Percentiles rank a stretch among this genome's conserved stretches.
phyloP scores from a whole-genome alignment of 192 early-diverging fungal species.

The Blastocladiella britannica region DNA sequence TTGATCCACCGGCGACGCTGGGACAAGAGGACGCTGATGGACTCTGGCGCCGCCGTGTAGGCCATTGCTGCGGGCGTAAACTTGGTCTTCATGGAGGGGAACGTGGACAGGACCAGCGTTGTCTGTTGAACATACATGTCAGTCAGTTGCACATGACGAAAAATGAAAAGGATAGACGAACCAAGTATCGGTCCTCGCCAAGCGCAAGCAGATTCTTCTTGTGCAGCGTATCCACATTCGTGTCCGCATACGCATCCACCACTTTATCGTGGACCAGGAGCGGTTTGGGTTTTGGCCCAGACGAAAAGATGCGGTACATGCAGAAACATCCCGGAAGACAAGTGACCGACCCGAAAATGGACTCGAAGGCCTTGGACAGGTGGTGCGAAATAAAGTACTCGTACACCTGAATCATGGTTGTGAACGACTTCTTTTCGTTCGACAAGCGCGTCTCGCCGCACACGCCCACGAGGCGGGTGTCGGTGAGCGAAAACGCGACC shows the following conservation, averaged over 20 bases:
- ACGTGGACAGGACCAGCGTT: constrained; percentile 82
- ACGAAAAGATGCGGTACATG: constrained; percentile 90
- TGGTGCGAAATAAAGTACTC: constrained; percentile 98
- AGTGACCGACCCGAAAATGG: constrained; percentile 87
- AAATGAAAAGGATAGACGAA: too few species aligned
- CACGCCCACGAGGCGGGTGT: constrained; percentile 76
- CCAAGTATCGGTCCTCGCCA: constrained; percentile 96
- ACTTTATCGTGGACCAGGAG: constrained; percentile 72
- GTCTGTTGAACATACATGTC: too few species aligned
- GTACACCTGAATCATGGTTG: constrained; percentile 97
- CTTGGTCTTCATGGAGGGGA: constrained; percentile 85
- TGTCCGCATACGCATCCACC: constrained; percentile 82
- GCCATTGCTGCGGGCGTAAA: constrained; percentile 86
- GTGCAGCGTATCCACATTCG: constrained; percentile 88
- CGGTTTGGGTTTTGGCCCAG: constrained; percentile 73
- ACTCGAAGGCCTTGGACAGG: constrained; percentile 91
- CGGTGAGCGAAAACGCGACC: constrained; percentile 74
- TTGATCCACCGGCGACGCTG: constrained; percentile 99
- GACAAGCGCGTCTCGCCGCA: constrained; percentile 89
- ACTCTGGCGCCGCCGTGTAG: constrained; percentile 81
- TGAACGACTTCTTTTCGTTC: constrained; percentile 87
- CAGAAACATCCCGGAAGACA: constrained; percentile 98
- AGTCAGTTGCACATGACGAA: too few species aligned
- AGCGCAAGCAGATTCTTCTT: constrained; percentile 95
- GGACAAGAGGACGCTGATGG: constrained; percentile 77